Base-by-base conservation (phyloP, 2,329 filamentous ascomycete genomes). In the Fusarium pseudonygamai region DNA sequence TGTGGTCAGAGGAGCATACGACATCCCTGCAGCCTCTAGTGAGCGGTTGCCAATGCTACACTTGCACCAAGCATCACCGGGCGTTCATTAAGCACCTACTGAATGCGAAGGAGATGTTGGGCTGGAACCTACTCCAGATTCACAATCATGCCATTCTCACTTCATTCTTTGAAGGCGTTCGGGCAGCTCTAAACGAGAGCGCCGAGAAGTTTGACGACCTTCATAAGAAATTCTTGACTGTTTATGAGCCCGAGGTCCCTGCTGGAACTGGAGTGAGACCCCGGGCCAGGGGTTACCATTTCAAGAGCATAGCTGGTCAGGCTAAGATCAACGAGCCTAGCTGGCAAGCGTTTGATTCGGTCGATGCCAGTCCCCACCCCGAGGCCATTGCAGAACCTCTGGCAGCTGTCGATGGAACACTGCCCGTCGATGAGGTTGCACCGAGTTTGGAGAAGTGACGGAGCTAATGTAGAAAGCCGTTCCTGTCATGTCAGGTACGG, bases 21-120 rank as follows among this genome's bases (percentile, higher is more conserved):
- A 85, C 86, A 9, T 90, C 93, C 43, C 79, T 93, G 2, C 81
- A 82, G 0, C 91, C 96, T 0, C 84, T 98, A 6, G 79, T 82
- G 3, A 77, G 86, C 11, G 87, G 82, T 22, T 99, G 96, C 81
- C 76, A 83, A 57, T 99, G 96, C 86, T 96, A 97, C 81, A 86
- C 94, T 28, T 99, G 96, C 85, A 89, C 86, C 5, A 89, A 88
- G 24, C 96, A 98, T 81, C 94, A 97, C 82, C 87, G 92, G 56
- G 96, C 96, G 1, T 99, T 93, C 82, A 79, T 99, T 40, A 92
- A 95, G 73, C 96, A 99, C 81, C 87, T 98, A 2, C 89, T 99
- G 11, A 87, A 90, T 52, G 95, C 96, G 2, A 97, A 95, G 79
- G 96, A 99, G 82, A 98, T 99, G 96, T 90, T 98, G 9, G 96